A percentile compares a stretch with the other conserved stretches of the same genome.
These are phyloP conservation scores for Botryosphaeria dothidea DNA, from an alignment of 2,329 filamentous ascomycete species.

Conservation along the genomic window DNA sequence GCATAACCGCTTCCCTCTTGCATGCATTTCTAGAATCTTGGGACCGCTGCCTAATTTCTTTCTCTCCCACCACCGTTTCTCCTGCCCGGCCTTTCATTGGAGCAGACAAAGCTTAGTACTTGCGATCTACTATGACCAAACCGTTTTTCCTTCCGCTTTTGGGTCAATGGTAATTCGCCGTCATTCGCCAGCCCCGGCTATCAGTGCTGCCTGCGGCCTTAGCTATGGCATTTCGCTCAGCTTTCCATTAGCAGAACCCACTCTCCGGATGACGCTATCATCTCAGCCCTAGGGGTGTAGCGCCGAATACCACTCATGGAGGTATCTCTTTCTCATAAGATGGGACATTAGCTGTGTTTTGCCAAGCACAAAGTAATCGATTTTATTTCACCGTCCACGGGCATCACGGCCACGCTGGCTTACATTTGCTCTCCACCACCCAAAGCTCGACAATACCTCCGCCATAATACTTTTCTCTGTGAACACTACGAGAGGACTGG, in stretches of 20 bases:
- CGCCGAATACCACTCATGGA: neutral
- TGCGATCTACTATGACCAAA: neutral
- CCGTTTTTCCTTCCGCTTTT: constrained; percentile 9
- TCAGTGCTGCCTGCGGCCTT: constrained; percentile 9
- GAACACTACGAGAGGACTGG: too few species aligned
- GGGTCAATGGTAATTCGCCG: constrained; percentile 1
- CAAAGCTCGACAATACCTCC: too few species aligned
- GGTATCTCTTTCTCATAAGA: neutral
- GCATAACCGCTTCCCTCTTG: neutral
- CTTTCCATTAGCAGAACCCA: neutral
- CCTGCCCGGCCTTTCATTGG: neutral
- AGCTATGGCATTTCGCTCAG: neutral
- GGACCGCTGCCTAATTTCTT: constrained; percentile 8
- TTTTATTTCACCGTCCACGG: neutral
- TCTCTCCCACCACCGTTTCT: neutral
- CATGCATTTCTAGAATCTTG: neutral
- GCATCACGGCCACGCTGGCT: neutral
- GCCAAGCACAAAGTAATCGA: neutral
- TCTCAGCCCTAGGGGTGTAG: neutral
- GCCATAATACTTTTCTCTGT: too few species aligned
- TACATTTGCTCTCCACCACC: neutral
- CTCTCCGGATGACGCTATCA: neutral
- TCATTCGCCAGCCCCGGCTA: constrained; percentile 4
- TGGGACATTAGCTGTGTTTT: neutral
- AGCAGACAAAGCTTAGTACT: neutral